A percentile compares a stretch with the other conserved stretches of the same genome.
Evolutionary conservation across 1,284 basidiomycete species (phyloP).

Genomic region (Sphagnurus paluster): DNA sequence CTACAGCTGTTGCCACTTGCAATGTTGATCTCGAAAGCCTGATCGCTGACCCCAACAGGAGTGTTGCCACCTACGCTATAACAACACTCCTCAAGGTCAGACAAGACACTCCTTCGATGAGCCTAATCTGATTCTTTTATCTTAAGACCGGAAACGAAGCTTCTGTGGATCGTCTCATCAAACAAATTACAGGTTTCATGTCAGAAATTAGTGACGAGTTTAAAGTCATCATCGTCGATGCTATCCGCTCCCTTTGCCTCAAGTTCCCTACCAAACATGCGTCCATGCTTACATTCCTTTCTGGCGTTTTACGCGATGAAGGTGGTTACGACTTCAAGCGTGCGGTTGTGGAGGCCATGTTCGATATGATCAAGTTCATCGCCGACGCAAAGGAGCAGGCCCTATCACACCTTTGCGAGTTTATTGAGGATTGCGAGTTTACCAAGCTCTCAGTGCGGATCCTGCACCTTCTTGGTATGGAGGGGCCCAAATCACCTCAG

Average conservation of each 20-base stretch:
- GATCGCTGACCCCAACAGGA: constrained; percentile 95
- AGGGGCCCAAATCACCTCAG: constrained; percentile 93
- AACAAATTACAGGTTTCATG: constrained; percentile 99
- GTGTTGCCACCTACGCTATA: constrained; percentile 98
- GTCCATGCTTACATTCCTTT: constrained; percentile 93
- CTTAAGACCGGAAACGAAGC: constrained; percentile 95
- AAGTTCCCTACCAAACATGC: constrained; percentile 98
- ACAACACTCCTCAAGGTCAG: constrained; percentile 93
- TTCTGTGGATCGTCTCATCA: constrained; percentile 98
- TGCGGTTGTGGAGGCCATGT: constrained; percentile 98
- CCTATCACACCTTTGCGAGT: constrained; percentile 98
- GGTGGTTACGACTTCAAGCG: constrained; percentile 99
- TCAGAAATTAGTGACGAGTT: constrained; percentile 99
- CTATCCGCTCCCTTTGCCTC: constrained; percentile 96
- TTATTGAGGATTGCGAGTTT: constrained; percentile 99
- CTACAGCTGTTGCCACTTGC: constrained; percentile 86
- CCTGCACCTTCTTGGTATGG: constrained; percentile 91
- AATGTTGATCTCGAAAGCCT: constrained; percentile 98
- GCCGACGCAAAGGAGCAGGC: constrained; percentile 95
- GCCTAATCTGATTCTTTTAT: constrained; percentile 14
- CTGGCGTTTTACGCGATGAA: constrained; percentile 92
- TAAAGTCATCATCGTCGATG: constrained; percentile 99
- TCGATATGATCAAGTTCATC: constrained; percentile 99
- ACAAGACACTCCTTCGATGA: constrained; percentile 2
- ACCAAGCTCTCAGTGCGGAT: constrained; percentile 98